Conservation (phyloP, 2,329 filamentous ascomycete species). For the Zymoseptoria crescenta region DNA sequence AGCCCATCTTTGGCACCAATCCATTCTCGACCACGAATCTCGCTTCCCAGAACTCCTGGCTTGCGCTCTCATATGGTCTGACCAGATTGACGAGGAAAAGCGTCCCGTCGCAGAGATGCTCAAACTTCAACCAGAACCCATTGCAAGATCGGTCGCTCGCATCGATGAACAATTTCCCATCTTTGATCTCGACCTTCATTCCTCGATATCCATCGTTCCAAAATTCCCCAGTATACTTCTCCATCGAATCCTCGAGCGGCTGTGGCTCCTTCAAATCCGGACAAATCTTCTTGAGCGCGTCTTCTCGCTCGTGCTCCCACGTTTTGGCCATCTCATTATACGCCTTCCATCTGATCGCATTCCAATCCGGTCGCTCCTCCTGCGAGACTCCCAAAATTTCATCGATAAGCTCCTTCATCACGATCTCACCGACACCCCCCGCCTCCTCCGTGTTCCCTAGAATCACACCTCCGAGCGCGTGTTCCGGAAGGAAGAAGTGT, state of each 20-base stretch:
- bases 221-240: conserved; percentile 20
- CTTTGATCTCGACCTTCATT: conserved; percentile 21
- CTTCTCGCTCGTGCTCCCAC: conserved; percentile 2
- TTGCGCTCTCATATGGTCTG: background rate
- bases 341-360: conserved; percentile 4
- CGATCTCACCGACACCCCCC: conserved; percentile 5
- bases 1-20: conserved; percentile 14
- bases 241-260: conserved; percentile 13
- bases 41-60: background rate
- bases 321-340: background rate
- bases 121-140: conserved; percentile 26
- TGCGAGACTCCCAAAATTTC: conserved; percentile 15
- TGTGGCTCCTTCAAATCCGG: conserved; percentile 6
- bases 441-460: conserved; percentile 23
- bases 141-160: conserved; percentile 27
- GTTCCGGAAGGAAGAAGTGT: conserved; percentile 25
- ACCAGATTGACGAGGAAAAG: conserved; percentile 22
- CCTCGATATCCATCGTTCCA: conserved; percentile 24
- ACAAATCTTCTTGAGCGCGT: conserved; percentile 7
- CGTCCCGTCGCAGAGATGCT: conserved; percentile 24
- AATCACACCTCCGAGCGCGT: conserved; percentile 25
- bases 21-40: conserved; percentile 11
- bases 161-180: conserved; percentile 27
- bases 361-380: conserved; percentile 15
- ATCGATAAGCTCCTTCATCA: conserved; percentile 23